Evolutionary conservation across 2,329 filamentous ascomycete genomes (phyloP).

Genomic region (Nothomitra cinnamomea): DNA sequence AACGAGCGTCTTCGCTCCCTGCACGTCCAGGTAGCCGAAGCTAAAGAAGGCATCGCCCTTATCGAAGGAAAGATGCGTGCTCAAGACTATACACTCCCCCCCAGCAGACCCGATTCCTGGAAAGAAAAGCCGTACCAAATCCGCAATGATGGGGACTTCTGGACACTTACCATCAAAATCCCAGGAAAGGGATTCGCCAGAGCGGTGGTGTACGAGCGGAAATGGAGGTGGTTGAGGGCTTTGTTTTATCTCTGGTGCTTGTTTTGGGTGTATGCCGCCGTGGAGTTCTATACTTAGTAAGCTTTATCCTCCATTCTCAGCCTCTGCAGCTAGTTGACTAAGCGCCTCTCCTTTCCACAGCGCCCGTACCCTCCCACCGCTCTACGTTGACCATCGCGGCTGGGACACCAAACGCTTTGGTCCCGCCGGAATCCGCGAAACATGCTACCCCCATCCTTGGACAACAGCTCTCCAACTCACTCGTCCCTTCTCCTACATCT

Average conservation of each 20-base stretch:
- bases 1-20: constrained; percentile 11
- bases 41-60: constrained; percentile 10
- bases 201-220: not conserved
- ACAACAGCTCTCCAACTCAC: not conserved
- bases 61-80: constrained; percentile 8
- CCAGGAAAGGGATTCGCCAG: not conserved
- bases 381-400: not conserved
- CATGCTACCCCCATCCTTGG: not conserved
- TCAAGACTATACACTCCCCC: too few species aligned
- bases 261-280: not conserved
- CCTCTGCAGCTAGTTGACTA: not conserved
- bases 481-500: not conserved
- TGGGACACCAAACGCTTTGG: not conserved
- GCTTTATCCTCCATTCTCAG: not conserved
- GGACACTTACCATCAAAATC: not conserved
- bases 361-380: not conserved
- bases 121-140: not conserved
- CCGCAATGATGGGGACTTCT: not conserved
- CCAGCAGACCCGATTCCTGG: not conserved
- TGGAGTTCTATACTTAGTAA: not conserved
- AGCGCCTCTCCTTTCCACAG: not conserved
- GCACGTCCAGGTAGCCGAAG: constrained; percentile 11
- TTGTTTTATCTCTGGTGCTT: not conserved
- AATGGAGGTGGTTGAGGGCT: not conserved
- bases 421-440: not conserved